A percentile compares a stretch with the other conserved stretches of the same genome.
These are phyloP conservation scores for Sporothrix schenckii DNA, from an alignment of 2,329 filamentous ascomycete species.

Conservation along the genomic window DNA sequence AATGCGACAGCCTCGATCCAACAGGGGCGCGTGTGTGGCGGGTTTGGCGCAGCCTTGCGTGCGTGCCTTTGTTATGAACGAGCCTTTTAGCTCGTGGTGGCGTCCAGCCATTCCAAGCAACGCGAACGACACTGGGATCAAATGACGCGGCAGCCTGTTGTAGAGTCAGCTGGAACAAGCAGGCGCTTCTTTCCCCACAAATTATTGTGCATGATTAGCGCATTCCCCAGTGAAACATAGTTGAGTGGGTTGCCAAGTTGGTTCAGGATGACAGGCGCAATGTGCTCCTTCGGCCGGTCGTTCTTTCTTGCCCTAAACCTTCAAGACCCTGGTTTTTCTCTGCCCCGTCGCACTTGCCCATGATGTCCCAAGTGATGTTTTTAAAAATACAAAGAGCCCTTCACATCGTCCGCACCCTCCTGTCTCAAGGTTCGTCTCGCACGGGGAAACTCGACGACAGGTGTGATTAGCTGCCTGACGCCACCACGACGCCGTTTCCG, in stretches of 20 bases:
- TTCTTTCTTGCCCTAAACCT: neutral
- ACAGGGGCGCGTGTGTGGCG: neutral
- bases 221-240: neutral
- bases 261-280: neutral
- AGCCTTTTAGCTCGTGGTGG: slow-evolving; percentile 13
- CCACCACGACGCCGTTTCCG: slow-evolving; percentile 18
- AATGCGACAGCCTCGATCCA: slow-evolving; percentile 5
- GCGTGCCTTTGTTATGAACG: neutral
- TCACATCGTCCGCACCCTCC: neutral
- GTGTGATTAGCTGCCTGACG: neutral
- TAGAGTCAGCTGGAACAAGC: neutral
- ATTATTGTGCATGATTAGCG: slow-evolving; percentile 22
- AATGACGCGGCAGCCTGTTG: slow-evolving; percentile 18
- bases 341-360: neutral
- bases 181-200: slow-evolving; percentile 16
- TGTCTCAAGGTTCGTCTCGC: neutral
- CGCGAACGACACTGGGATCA: slow-evolving; percentile 21
- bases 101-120: slow-evolving; percentile 18
- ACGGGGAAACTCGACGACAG: neutral
- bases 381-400: neutral
- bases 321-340: neutral
- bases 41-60: slow-evolving; percentile 13
- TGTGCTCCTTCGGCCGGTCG: neutral
- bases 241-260: neutral
- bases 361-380: neutral